Evolutionary conservation across 1,139 yeast genomes (phyloP).

Genomic region (Yamadazyma kanchanaburiensis): DNA sequence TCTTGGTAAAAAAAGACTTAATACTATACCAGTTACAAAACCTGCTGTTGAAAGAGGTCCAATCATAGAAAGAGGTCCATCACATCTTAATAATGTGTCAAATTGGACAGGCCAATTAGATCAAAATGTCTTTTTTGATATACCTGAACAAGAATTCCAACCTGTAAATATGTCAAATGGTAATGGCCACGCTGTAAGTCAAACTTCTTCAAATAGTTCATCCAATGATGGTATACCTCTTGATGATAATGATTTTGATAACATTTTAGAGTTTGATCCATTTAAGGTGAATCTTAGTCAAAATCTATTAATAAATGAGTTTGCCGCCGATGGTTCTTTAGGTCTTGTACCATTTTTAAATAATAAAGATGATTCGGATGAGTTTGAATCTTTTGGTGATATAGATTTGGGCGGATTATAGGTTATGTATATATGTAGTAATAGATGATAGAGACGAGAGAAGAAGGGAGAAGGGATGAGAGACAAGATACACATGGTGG

Average conservation of each 20-base stretch:
- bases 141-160: not conserved
- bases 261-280: constrained; percentile 39
- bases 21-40: constrained; percentile 20
- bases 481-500: too few species aligned
- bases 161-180: not conserved
- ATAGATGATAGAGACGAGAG: too few species aligned
- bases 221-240: constrained; percentile 2
- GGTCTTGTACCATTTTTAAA: constrained; percentile 56
- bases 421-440: too few species aligned
- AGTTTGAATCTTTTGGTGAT: constrained; percentile 3
- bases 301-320: constrained; percentile 45
- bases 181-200: not conserved
- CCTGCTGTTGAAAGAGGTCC: constrained; percentile 19
- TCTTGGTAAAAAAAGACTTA: constrained; percentile 16
- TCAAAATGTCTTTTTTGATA: not conserved
- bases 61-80: constrained; percentile 10
- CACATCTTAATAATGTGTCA: constrained; percentile 1
- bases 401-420: too few species aligned
- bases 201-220: not conserved
- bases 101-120: too few species aligned
- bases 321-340: constrained; percentile 67
- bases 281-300: constrained; percentile 34
- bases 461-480: too few species aligned
- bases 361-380: constrained; percentile 12
- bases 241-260: constrained; percentile 21